phyloP scores from a whole-genome alignment of 306 rosid genomes.

The Quercus wislizeni region DNA sequence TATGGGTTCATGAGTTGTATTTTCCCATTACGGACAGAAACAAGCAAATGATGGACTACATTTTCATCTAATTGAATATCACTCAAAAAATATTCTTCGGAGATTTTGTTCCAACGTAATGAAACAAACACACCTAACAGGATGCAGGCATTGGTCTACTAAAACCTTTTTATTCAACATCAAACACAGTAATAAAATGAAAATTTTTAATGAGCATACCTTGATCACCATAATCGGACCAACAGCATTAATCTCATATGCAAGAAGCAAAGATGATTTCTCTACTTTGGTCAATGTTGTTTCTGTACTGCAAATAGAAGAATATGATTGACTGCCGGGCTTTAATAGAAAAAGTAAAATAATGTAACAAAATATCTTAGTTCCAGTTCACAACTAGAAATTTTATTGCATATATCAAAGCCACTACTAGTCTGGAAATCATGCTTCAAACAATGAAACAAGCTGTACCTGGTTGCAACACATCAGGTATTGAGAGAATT shows the following conservation, averaged over 20 bases:
- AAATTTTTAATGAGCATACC: conserved; percentile 46
- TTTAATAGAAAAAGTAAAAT: background rate
- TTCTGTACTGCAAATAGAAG: conserved; percentile 56
- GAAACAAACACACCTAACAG: background rate
- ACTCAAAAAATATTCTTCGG: background rate
- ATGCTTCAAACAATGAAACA: conserved; percentile 9
- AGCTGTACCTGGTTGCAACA: conserved; percentile 73
- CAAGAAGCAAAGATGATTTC: conserved; percentile 71
- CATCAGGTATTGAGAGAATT: conserved; percentile 76
- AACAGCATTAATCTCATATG: conserved; percentile 87
- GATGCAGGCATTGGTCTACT: background rate
- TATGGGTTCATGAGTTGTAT: background rate
- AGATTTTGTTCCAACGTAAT: background rate
- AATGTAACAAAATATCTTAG: conserved; percentile 1
- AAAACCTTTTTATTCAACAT: background rate
- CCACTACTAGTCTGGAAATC: background rate
- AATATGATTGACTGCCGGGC: conserved; percentile 19
- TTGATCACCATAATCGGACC: conserved; percentile 92
- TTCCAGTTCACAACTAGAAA: background rate
- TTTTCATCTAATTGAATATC: background rate
- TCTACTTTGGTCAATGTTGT: conserved; percentile 80
- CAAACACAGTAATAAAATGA: background rate
- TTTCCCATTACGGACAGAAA: no score
- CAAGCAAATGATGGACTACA: background rate
- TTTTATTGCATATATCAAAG: background rate